Base-by-base conservation (phyloP, 352 stramenopile genomes). In the Thraustochytrium sp. region DNA sequence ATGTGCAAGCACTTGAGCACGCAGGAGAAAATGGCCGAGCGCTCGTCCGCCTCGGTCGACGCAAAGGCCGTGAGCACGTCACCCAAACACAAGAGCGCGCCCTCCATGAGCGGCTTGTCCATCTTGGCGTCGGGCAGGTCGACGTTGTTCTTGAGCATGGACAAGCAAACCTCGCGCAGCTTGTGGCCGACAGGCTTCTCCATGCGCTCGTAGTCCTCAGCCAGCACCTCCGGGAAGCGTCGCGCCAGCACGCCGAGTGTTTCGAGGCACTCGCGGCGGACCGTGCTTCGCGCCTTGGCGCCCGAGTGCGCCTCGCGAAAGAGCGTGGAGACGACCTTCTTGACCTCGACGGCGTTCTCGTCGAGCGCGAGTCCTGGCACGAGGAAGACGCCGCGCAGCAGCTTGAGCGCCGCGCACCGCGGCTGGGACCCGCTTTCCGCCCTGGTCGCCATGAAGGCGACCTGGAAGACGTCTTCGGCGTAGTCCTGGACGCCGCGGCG, bases 71-170 rank as follows among this genome's bases (percentile, higher is more conserved):
- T 11, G 13, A 80, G 26, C 21, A 64, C 13, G 9, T 68, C 8
- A 11, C n/a, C 36, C 26, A 80, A 21, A 31, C 68, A 80, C 51
- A 38, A 11, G 34, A 80, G 63, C 4, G 68, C 68, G 68, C 68
- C 68, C 42, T 61, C 68, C 23, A 80, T 44, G 53, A 80, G 68
- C 38, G 51, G 21, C 18, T 80, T 80, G 11, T 80, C 68, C 18
- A 21, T 44, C 42, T 80, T 80, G 44, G 46, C 18, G 42, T 80
- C 68, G 8, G 21, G 23, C 21, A 34, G 21, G 31, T 44, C 68
- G 23, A 26, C 31, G 31, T 80, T 80, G 9, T 61, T 51, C 9
- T 40, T 2, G 5, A 80, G 68, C 4, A 53, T 31, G 0, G 31
- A 21, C n/a, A 80, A 48, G 44, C 68, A 80, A 9, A 44, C 23